Base-by-base conservation (phyloP, 129 eudicot genomes). In the Artemisia argyi region DNA sequence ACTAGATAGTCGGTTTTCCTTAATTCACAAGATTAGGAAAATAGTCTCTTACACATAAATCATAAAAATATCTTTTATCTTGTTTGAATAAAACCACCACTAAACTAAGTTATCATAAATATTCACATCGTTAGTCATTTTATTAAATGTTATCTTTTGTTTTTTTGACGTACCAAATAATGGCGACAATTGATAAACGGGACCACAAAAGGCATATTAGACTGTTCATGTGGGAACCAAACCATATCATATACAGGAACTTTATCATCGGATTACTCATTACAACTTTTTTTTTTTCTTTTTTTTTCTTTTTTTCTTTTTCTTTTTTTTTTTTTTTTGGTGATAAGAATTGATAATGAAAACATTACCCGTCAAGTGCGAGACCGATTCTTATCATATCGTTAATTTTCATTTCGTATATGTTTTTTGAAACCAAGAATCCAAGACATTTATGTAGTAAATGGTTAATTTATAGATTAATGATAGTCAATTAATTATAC, bases 121-220 rank as follows among this genome's bases (percentile, higher is more conserved):
- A 35, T 35, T 35, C 44, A 35, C 3, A 35, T 35, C 44, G 44
- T 35, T 35, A 35, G 44, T 35, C 44, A 35, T 35, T 6, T 35
- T 35, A 35, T 35, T 0, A 5, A 35, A 35, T 35, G 44, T 35
- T 35, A 35, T 35, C 44, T 35, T 56, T 56, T n/a, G 18, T 14
- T 13, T 63, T 6, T 7, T 13, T 32, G 67, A 20, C 22, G 22
- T 20, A 20, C 22, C 0, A 28, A 30, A 32, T 18, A 62, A 5
- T 63, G 66, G 46, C 42, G 66, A 26, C 42, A 28, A 14, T 14
- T 3, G 44, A 61, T 61, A 61, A 59, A 44, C 22, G 44, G 62
- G 76, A 44, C 42, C 59, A 48, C 76, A 15, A 57, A 71, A 32
- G 62, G 62, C 62, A 56, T 15, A 56, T 56, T 6, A 56, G 30